These are phyloP conservation scores for Allomyces arbusculus DNA, from an alignment of 192 early-diverging fungal genomes.

Conservation along the genomic window DNA sequence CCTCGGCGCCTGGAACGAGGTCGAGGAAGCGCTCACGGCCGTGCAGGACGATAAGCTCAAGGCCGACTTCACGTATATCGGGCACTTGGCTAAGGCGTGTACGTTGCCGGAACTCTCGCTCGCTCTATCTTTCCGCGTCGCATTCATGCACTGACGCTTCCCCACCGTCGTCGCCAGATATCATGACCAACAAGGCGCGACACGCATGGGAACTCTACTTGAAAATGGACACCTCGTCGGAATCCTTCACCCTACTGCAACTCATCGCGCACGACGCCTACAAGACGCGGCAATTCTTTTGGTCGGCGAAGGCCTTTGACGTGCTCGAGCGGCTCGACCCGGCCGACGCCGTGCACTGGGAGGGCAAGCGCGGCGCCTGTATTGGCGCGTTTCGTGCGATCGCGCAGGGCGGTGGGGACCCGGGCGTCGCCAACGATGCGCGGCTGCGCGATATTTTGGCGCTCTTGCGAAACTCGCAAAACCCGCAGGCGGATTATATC, in stretches of 20 bases:
- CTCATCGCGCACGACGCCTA: conserved; percentile 42
- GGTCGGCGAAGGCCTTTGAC: conserved; percentile 38
- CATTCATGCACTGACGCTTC: no score
- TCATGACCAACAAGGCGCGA: conserved; percentile 39
- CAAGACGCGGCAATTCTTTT: conserved; percentile 29
- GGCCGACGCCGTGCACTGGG: conserved; percentile 35
- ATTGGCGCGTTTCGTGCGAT: conserved; percentile 34
- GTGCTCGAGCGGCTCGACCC: conserved; percentile 39
- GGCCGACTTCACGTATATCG: conserved; percentile 31
- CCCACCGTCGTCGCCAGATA: conserved; percentile 15
- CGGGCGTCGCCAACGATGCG: conserved; percentile 15
- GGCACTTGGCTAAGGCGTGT: conserved; percentile 39
- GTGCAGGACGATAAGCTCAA: conserved; percentile 39
- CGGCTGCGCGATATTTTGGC: conserved; percentile 25
- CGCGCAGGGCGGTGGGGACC: conserved; percentile 17
- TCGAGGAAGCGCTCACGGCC: conserved; percentile 30
- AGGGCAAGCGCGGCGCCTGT: conserved; percentile 41
- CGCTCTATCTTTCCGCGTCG: background rate
- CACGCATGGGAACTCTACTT: conserved; percentile 40
- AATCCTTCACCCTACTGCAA: conserved; percentile 39
- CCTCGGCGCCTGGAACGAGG: conserved; percentile 32
- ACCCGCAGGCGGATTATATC: conserved; percentile 43
- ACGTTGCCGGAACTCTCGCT: conserved; percentile 5
- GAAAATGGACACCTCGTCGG: conserved; percentile 43
- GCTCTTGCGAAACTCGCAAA: conserved; percentile 30